phyloP scores from a whole-genome alignment of 176 grass and related monocot species.

The Triticum turgidum region DNA sequence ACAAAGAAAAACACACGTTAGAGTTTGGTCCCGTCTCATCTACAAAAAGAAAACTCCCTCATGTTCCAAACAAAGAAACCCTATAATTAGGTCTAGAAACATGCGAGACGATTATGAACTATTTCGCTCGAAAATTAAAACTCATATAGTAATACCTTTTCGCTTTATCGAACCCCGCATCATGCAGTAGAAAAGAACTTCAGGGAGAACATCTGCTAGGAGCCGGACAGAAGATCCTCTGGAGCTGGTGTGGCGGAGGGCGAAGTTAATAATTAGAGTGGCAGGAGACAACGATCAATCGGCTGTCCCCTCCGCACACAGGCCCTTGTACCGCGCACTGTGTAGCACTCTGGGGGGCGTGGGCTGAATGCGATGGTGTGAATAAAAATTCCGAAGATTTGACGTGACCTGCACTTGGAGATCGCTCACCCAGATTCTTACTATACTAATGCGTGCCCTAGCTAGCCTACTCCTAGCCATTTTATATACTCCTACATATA shows the following conservation, averaged over 20 bases:
- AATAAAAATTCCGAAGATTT: conserved; percentile 32
- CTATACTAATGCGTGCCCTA: conserved; percentile 12
- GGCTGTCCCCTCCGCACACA: conserved; percentile 44
- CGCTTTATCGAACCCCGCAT: too few species aligned
- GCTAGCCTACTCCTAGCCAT: background rate
- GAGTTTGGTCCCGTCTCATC: too few species aligned
- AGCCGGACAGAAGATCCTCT: too few species aligned
- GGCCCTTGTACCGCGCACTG: background rate
- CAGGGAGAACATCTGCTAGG: too few species aligned
- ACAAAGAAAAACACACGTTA: too few species aligned
- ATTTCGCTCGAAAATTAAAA: too few species aligned
- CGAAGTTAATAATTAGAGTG: conserved; percentile 46
- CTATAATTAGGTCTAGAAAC: too few species aligned
- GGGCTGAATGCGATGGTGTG: conserved; percentile 24
- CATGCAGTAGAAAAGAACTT: too few species aligned
- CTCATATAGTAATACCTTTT: too few species aligned
- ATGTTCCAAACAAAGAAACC: too few species aligned
- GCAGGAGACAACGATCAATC: conserved; percentile 80
- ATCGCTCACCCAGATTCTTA: conserved; percentile 2
- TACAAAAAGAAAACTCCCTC: too few species aligned
- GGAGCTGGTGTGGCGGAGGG: conserved; percentile 8
- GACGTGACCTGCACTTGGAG: conserved; percentile 38
- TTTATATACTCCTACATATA: background rate
- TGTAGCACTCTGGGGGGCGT: conserved; percentile 24
- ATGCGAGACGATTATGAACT: too few species aligned